phyloP scores from a whole-genome alignment of 208 protist species.

The Phytomonas serpens region DNA sequence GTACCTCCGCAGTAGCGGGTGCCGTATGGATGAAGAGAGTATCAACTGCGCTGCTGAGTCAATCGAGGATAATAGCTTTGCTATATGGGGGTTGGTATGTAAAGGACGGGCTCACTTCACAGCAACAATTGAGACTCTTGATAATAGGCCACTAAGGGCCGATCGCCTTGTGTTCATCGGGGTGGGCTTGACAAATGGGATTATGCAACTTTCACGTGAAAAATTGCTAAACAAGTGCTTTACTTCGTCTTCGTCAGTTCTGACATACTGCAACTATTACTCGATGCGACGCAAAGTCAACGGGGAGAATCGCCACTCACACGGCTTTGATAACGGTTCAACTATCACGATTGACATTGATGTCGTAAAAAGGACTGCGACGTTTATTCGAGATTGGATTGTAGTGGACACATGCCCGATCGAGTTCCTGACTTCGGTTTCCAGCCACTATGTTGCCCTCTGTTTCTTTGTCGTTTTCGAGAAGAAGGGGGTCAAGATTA shows the following conservation, averaged over 20 bases:
- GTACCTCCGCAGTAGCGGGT: slow-evolving; percentile 79
- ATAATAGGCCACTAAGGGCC: slow-evolving; percentile 25
- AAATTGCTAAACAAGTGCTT: slow-evolving; percentile 56
- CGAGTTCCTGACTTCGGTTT: slow-evolving; percentile 7
- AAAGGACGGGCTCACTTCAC: slow-evolving; percentile 40
- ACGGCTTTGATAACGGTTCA: slow-evolving; percentile 61
- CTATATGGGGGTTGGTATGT: slow-evolving; percentile 74
- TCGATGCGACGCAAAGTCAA: slow-evolving; percentile 50
- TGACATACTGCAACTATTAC: slow-evolving; percentile 67
- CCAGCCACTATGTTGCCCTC: slow-evolving; percentile 5
- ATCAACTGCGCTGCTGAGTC: slow-evolving; percentile 74
- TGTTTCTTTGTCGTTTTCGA: slow-evolving; percentile 80
- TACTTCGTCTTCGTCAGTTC: slow-evolving; percentile 20
- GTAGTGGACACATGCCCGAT: slow-evolving; percentile 43
- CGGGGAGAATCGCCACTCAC: slow-evolving; percentile 38
- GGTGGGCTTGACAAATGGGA: slow-evolving; percentile 42
- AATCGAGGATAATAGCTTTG: slow-evolving; percentile 54
- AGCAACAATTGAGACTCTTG: slow-evolving; percentile 53
- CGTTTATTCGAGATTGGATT: slow-evolving; percentile 72
- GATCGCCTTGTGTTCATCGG: slow-evolving; percentile 50
- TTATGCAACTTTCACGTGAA: slow-evolving; percentile 56
- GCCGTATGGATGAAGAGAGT: slow-evolving; percentile 48
- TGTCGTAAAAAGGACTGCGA: slow-evolving; percentile 22
- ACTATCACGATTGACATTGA: slow-evolving; percentile 75
- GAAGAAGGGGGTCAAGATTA: slow-evolving; percentile 38